phyloP scores from a whole-genome alignment of 1,139 yeast species.

The Kluyveromyces sp. region DNA sequence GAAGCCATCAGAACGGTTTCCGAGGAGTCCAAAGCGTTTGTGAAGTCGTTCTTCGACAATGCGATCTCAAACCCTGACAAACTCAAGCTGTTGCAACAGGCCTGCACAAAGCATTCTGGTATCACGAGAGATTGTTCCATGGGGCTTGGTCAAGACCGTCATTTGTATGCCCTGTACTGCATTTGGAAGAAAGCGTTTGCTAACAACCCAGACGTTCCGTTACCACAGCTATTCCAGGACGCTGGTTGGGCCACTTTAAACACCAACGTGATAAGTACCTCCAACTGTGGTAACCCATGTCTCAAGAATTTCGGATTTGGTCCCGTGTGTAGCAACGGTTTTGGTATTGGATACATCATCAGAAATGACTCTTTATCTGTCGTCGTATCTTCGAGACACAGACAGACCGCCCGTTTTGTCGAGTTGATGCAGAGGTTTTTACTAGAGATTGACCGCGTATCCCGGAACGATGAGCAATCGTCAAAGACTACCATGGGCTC shows the following conservation, averaged over 20 bases:
- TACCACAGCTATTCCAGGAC: constrained; percentile 70
- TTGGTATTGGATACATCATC: constrained; percentile 86
- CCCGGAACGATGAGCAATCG: constrained; percentile 13
- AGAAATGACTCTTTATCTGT: constrained; percentile 78
- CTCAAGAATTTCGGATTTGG: constrained; percentile 87
- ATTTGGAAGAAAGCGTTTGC: constrained; percentile 75
- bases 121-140: constrained; percentile 63
- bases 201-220: constrained; percentile 35
- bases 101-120: constrained; percentile 62
- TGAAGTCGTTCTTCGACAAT: constrained; percentile 76
- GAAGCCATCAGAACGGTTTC: constrained; percentile 87
- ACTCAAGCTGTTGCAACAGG: constrained; percentile 52
- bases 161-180: constrained; percentile 77
- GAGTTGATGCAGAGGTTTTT: constrained; percentile 28
- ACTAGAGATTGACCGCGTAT: constrained; percentile 25
- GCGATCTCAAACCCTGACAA: constrained; percentile 53
- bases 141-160: constrained; percentile 88
- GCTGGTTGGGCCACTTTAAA: constrained; percentile 69
- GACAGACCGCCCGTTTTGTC: constrained; percentile 79
- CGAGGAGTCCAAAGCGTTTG: constrained; percentile 71
- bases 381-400: constrained; percentile 83
- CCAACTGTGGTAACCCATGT: constrained; percentile 81
- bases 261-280: constrained; percentile 55
- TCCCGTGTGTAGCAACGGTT: constrained; percentile 84
- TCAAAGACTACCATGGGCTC: constrained; percentile 1